A percentile compares a stretch with the other conserved stretches of the same genome.
Conservation (phyloP, 768 basidiomycete genomes). For the Neoboletus magnificus region DNA sequence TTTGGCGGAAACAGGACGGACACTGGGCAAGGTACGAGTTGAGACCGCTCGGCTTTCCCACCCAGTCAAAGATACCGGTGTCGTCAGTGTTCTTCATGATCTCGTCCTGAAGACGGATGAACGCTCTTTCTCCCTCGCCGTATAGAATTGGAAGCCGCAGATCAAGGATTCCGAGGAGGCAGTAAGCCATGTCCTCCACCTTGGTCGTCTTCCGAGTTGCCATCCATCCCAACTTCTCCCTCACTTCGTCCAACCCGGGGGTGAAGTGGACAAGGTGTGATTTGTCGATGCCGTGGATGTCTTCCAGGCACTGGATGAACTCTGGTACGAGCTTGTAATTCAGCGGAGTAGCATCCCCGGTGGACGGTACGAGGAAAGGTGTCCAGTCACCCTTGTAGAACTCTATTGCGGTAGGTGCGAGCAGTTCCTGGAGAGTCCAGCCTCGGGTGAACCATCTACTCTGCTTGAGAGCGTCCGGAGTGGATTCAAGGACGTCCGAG, state of each 20-base stretch:
- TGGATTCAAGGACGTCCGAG: constrained; percentile 15
- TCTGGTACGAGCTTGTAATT: constrained; percentile 25
- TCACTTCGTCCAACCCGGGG: constrained; percentile 25
- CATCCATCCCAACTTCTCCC: constrained; percentile 29
- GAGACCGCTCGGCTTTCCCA: constrained; percentile 23
- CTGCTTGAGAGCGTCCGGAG: constrained; percentile 9
- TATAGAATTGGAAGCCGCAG: constrained; percentile 29
- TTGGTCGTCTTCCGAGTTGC: constrained; percentile 27
- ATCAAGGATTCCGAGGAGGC: constrained; percentile 27
- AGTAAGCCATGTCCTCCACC: constrained; percentile 30
- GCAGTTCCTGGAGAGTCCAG: constrained; percentile 31
- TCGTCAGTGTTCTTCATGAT: constrained; percentile 28
- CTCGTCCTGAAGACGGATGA: constrained; percentile 27
- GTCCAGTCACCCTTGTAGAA: constrained; percentile 28
- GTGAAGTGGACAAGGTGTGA: constrained; percentile 19
- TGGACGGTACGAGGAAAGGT: constrained; percentile 9
- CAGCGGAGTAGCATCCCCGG: neutral
- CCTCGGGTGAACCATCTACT: constrained; percentile 28
- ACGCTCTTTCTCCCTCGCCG: constrained; percentile 22
- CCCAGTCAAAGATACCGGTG: constrained; percentile 28
- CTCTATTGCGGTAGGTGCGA: constrained; percentile 23
- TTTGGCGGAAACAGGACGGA: constrained; percentile 22
- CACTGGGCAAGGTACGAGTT: constrained; percentile 26
- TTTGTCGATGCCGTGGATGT: constrained; percentile 17
- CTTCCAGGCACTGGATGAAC: constrained; percentile 17